phyloP scores from a whole-genome alignment of 164 flowering plant species.

The Tinospora cordifolia region DNA sequence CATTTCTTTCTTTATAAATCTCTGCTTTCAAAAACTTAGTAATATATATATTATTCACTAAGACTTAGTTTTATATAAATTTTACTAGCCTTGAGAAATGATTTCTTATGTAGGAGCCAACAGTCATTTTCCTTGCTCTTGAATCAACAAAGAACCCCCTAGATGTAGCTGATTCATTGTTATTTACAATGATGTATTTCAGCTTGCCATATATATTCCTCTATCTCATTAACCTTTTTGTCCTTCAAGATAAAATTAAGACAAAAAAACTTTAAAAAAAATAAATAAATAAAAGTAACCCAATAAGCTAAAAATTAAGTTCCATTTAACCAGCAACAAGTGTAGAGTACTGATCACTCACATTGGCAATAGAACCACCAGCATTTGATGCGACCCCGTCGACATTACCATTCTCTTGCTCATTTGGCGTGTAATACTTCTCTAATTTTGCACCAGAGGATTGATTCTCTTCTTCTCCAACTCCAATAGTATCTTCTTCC shows the following conservation, averaged over 20 bases:
- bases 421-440: constrained; percentile 15
- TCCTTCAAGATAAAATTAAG: neutral
- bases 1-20: neutral
- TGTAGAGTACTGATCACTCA: constrained; percentile 26
- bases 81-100: neutral
- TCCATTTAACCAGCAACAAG: neutral
- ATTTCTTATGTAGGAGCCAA: neutral
- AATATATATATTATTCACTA: neutral
- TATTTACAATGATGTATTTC: neutral
- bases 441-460: constrained; percentile 15
- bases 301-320: neutral
- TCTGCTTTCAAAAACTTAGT: neutral
- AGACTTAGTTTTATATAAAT: neutral
- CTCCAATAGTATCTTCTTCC: constrained; percentile 18
- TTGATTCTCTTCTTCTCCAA: constrained; percentile 13
- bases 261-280: too few species aligned
- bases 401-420: constrained; percentile 4
- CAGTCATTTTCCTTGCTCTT: neutral
- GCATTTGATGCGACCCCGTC: constrained; percentile 14
- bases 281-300: too few species aligned
- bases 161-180: neutral
- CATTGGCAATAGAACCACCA: constrained; percentile 34
- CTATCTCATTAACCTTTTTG: neutral
- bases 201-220: neutral
- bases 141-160: neutral